Evolutionary conservation across 768 basidiomycete species (phyloP).

Genomic region (Psilocybe azurescens): DNA sequence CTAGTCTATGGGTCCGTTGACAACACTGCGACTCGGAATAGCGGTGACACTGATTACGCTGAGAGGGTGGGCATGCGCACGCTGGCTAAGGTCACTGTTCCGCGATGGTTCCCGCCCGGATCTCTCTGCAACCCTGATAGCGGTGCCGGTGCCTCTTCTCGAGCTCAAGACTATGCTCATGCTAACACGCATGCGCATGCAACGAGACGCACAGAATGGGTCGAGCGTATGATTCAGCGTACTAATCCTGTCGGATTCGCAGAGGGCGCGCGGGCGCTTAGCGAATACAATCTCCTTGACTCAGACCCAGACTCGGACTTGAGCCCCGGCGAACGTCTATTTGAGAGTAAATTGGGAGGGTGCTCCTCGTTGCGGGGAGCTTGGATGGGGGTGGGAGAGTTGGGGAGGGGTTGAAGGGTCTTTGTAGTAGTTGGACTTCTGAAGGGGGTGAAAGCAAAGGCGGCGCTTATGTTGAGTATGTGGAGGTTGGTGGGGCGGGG

Average conservation of each 20-base stretch:
- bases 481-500: conserved; percentile 42
- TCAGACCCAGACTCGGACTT: not conserved
- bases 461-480: conserved; percentile 30
- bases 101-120: conserved; percentile 54
- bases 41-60: conserved; percentile 28
- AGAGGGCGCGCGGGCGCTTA: conserved; percentile 50
- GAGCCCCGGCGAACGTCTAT: conserved; percentile 13
- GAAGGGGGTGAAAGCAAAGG: conserved; percentile 13
- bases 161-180: too few relatives aligned
- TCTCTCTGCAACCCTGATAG: conserved; percentile 23
- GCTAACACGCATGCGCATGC: not conserved
- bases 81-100: conserved; percentile 46
- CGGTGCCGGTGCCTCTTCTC: not conserved
- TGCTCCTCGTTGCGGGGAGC: conserved; percentile 51
- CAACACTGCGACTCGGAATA: not conserved
- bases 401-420: conserved; percentile 37
- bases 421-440: conserved; percentile 40
- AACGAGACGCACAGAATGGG: conserved; percentile 27
- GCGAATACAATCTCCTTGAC: conserved; percentile 42
- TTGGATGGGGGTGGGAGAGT: conserved; percentile 56
- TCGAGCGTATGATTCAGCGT: conserved; percentile 40
- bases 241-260: conserved; percentile 50
- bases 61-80: conserved; percentile 43
- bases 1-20: conserved; percentile 33
- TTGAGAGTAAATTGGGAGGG: conserved; percentile 29